Evolutionary conservation across 169 alveolate species (phyloP), one percentile per base, ranked within the genome.

Genomic region (Eimeria praecox): DNA sequence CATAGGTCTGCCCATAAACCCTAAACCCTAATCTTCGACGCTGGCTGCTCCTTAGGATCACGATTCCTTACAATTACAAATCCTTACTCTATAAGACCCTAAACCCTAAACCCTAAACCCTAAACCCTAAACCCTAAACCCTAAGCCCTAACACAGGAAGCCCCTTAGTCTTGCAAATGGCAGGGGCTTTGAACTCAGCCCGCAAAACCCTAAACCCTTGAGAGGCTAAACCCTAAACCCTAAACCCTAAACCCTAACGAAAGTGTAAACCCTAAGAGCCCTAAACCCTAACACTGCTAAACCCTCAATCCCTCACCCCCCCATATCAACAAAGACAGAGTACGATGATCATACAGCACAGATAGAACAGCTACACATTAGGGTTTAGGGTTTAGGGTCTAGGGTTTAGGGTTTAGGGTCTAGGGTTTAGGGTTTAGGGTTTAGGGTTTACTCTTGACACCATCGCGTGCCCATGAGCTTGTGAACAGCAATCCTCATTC

Each of bases 401-500:
- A 64, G 85, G 46, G 54, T 75, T 75, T 75, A 40, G 54, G 85
- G 85, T 96, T 91, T 94, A n/a, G 75, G 8, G 18, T 59, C 9
- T 64, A 64, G 75, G 42, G 40, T 24, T 64, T 27, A 64, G 75
- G 75, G 75, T 64, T 64, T 64, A 64, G 85, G 46, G 54, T 75
- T 75, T 75, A 40, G 54, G 85, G 85, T 96, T 91, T 94, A 93
- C 95, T 96, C 96, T 30, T 93, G 95, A 82, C 98, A 97, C 98
- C 98, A 97, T 56, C 98, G 97, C 75, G 97, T 95, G 20, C 98
- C 98, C 91, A 97, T 95, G 44, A 98, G 97, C 80, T 98, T 98
- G 94, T 98, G 98, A 33, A 98, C 98, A n/a, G 98, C 97, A n/a
- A 97, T 91, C n/a, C 98, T 94, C 85, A 98, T 97, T 98, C 97